Conservation (phyloP, 2,329 filamentous ascomycete genomes). For the Colletotrichum graminicola region DNA sequence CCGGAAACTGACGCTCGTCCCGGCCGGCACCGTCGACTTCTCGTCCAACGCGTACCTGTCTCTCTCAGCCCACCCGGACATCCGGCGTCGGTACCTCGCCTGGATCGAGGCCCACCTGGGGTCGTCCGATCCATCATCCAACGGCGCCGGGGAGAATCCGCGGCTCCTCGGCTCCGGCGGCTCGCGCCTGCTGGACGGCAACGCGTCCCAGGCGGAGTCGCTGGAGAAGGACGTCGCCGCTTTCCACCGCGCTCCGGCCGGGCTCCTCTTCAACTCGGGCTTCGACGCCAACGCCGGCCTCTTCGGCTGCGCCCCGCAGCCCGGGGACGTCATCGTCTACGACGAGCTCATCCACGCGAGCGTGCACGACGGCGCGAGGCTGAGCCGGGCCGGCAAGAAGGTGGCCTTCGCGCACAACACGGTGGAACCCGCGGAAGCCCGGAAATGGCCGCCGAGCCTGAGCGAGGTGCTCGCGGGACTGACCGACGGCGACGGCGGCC, state of each 20-base stretch:
- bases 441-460: constrained; percentile 44
- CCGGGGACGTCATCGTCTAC: constrained; percentile 74
- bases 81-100: constrained; percentile 74
- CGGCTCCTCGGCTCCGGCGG: constrained; percentile 65
- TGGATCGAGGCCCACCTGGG: constrained; percentile 45
- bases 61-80: constrained; percentile 64
- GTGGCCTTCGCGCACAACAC: constrained; percentile 71
- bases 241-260: constrained; percentile 61
- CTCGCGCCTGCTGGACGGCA: constrained; percentile 67
- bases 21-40: constrained; percentile 79
- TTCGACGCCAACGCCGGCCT: constrained; percentile 76
- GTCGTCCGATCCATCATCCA: constrained; percentile 6
- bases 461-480: constrained; percentile 49
- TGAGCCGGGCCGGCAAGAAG: constrained; percentile 65
- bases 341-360: constrained; percentile 85
- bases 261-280: constrained; percentile 69
- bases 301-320: constrained; percentile 70
- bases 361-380: constrained; percentile 80
- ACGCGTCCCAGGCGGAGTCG: constrained; percentile 57
- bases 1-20: constrained; percentile 67
- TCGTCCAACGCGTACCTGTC: constrained; percentile 86
- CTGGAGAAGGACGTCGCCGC: constrained; percentile 61
- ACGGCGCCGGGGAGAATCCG: constrained; percentile 49
- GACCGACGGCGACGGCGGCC: constrained; percentile 49
- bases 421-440: constrained; percentile 45